phyloP scores from a whole-genome alignment of 768 basidiomycete genomes.

The Suillus subalutaceus region DNA sequence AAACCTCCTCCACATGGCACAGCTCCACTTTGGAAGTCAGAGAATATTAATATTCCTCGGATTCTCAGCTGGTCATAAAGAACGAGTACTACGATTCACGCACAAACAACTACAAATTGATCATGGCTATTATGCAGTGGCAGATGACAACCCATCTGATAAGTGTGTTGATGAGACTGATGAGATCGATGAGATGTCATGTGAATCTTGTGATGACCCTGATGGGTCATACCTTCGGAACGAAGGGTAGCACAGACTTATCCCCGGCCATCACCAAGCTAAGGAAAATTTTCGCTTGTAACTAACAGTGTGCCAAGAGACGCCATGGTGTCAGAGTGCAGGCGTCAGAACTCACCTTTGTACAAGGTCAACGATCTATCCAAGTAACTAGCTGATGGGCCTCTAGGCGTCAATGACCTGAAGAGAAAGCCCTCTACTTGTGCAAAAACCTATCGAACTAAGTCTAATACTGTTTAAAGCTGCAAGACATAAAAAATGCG shows the following conservation, averaged over 20 bases:
- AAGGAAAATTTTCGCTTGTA: no score
- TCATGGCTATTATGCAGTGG: not conserved
- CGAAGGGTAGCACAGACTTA: not conserved
- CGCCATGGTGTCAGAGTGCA: no score
- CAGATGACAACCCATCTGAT: no score
- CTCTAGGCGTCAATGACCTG: not conserved
- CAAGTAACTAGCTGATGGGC: not conserved
- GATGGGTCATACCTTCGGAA: not conserved
- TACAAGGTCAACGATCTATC: not conserved
- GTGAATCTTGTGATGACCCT: not conserved
- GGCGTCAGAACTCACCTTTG: not conserved
- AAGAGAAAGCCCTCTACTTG: not conserved
- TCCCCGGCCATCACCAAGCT: no score
- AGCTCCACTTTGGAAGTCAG: no score
- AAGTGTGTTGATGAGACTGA: no score
- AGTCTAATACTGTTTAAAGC: not conserved
- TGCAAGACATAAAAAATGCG: not conserved
- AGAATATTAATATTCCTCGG: no score
- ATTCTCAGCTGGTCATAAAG: no score
- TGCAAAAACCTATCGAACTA: not conserved
- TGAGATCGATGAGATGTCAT: no score
- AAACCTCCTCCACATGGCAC: no score
- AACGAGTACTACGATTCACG: no score
- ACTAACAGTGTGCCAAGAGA: no score
- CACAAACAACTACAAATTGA: not conserved